These are phyloP conservation scores for Pueraria montana DNA, from an alignment of 306 rosid genomes.

Conservation along the genomic window DNA sequence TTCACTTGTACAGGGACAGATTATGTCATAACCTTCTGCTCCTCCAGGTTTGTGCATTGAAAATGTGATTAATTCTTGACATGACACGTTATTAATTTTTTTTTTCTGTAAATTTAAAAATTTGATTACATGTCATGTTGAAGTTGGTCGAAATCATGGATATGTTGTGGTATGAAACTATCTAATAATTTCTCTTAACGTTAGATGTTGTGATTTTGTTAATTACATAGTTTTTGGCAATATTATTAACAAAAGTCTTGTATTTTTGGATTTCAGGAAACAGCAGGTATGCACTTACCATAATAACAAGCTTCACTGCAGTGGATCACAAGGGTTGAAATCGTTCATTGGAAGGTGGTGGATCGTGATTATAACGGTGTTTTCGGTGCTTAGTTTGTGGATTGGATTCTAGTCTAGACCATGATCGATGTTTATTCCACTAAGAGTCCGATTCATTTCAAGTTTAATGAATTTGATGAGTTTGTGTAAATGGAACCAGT, in stretches of 20 bases:
- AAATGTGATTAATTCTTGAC: too few species aligned
- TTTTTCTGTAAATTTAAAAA: too few species aligned
- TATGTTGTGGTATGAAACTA: too few species aligned
- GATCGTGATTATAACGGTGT: constrained; percentile 42
- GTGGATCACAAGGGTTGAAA: constrained; percentile 62
- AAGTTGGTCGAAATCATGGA: too few species aligned
- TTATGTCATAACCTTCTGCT: constrained; percentile 78
- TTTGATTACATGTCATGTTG: too few species aligned
- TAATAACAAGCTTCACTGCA: constrained; percentile 67
- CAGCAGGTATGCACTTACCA: constrained; percentile 76
- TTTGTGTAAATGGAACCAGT: constrained; percentile 38
- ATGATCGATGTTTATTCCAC: neutral
- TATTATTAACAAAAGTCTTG: neutral
- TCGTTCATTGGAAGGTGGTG: constrained; percentile 60
- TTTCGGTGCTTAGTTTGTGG: constrained; percentile 49
- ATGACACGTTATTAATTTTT: too few species aligned
- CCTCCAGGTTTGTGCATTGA: constrained; percentile 63
- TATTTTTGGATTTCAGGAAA: constrained; percentile 60
- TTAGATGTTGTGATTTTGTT: too few species aligned
- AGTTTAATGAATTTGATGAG: constrained; percentile 12
- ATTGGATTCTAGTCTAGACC: constrained; percentile 20
- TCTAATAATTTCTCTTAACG: too few species aligned
- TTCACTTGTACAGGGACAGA: constrained; percentile 82
- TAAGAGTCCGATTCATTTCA: neutral
- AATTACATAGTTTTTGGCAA: too few species aligned